Percentiles rank a stretch among this genome's conserved stretches.
These are phyloP conservation scores for Tulasnella calospora DNA, from an alignment of 768 basidiomycete genomes.

Conservation along the genomic window DNA sequence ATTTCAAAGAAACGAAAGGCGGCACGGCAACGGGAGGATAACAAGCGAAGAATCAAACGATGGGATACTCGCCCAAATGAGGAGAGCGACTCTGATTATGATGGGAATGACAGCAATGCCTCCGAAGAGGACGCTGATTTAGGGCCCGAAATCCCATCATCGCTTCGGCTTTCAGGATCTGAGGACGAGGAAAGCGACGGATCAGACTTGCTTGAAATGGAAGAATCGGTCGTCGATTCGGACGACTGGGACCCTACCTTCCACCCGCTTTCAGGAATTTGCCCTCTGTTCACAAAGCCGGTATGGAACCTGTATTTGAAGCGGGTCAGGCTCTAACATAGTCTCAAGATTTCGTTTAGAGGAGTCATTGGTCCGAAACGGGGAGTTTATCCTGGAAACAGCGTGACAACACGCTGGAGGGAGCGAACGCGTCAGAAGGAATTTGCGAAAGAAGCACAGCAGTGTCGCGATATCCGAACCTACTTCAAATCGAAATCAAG, in stretches of 20 bases:
- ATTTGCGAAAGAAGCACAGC: background rate
- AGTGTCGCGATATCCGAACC: background rate
- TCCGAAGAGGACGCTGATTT: background rate
- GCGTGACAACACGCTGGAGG: background rate
- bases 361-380: background rate
- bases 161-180: background rate
- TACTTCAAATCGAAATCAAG: background rate
- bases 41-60: too few species aligned
- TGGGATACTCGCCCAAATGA: too few species aligned
- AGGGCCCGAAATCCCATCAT: background rate
- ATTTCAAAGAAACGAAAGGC: too few species aligned
- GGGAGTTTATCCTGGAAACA: background rate
- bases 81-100: too few species aligned
- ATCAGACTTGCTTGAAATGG: background rate
- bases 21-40: too few species aligned
- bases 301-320: background rate
- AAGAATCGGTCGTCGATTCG: background rate
- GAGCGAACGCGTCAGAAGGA: background rate
- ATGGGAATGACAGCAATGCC: too few species aligned
- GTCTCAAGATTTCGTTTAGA: background rate
- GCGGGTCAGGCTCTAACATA: background rate
- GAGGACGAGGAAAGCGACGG: background rate
- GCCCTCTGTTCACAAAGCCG: background rate
- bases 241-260: background rate
- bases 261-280: background rate